Conservation (phyloP, 2,329 filamentous ascomycete species). For the Epichloe coenophiala region DNA sequence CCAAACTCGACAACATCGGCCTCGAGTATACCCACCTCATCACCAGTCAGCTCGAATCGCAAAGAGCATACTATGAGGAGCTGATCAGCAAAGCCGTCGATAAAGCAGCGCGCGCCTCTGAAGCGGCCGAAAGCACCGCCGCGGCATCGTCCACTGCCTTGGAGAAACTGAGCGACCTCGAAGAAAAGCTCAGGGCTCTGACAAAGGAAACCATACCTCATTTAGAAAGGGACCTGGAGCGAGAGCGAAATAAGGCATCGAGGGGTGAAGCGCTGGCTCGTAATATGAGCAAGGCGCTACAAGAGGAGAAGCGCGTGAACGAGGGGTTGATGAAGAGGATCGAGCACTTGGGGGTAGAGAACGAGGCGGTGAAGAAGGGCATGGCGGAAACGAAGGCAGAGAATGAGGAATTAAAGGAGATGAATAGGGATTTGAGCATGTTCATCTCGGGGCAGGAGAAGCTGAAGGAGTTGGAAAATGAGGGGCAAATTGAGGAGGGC, state of each 20-base stretch:
- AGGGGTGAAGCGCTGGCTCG: slow-evolving; percentile 67
- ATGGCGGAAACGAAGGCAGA: slow-evolving; percentile 43
- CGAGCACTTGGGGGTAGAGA: slow-evolving; percentile 53
- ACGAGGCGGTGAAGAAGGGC: slow-evolving; percentile 42
- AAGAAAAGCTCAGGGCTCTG: slow-evolving; percentile 32
- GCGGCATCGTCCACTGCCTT: slow-evolving; percentile 34
- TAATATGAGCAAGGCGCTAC: slow-evolving; percentile 58
- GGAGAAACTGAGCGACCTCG: slow-evolving; percentile 37
- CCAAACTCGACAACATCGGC: slow-evolving; percentile 63
- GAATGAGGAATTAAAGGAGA: slow-evolving; percentile 64
- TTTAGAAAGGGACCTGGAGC: slow-evolving; percentile 60
- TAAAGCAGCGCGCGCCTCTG: slow-evolving; percentile 66
- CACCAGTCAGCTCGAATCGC: slow-evolving; percentile 82
- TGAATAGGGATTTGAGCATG: slow-evolving; percentile 77
- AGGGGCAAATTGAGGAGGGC: slow-evolving; percentile 46
- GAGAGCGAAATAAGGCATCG: slow-evolving; percentile 52
- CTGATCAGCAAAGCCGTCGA: slow-evolving; percentile 78
- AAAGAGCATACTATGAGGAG: slow-evolving; percentile 88
- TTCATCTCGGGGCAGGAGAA: slow-evolving; percentile 79
- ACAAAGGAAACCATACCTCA: slow-evolving; percentile 43
- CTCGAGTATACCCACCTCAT: slow-evolving; percentile 91
- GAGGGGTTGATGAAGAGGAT: slow-evolving; percentile 75
- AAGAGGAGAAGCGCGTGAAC: slow-evolving; percentile 78
- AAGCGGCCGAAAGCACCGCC: slow-evolving; percentile 50
- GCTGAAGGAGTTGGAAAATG: slow-evolving; percentile 54